Evolutionary conservation across 257 asterid genomes (phyloP).

Genomic region (Voacanga thouarsii): DNA sequence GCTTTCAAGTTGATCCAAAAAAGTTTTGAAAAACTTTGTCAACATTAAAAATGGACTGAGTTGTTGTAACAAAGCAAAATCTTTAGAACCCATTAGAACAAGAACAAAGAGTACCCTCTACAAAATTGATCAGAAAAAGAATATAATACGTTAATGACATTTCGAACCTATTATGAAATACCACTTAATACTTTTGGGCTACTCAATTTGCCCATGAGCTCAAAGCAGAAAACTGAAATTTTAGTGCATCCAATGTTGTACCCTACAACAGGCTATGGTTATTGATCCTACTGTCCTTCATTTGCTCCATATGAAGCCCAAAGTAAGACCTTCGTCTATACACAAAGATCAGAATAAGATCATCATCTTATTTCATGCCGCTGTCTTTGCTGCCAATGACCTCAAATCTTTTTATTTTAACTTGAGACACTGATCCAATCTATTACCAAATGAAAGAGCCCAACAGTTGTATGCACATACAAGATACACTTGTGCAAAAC

Average conservation of each 20-base stretch:
- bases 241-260: background rate
- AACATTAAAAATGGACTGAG: background rate
- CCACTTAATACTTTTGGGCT: background rate
- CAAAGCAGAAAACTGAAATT: conserved; percentile 1
- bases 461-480: background rate
- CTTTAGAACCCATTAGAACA: background rate
- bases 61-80: background rate
- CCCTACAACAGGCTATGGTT: background rate
- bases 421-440: background rate
- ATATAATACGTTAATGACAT: background rate
- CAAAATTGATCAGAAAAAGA: background rate
- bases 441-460: background rate
- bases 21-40: background rate
- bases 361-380: background rate
- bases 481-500: background rate
- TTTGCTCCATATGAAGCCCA: background rate
- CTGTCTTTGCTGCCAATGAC: background rate
- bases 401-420: background rate
- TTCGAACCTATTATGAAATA: background rate
- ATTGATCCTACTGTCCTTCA: background rate
- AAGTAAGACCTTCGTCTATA: too few relatives aligned
- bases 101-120: background rate
- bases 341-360: background rate
- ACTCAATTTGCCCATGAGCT: background rate
- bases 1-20: background rate